Base-by-base conservation (phyloP, 2,329 filamentous ascomycete genomes). In the Penicillium fuscoglaucum region DNA sequence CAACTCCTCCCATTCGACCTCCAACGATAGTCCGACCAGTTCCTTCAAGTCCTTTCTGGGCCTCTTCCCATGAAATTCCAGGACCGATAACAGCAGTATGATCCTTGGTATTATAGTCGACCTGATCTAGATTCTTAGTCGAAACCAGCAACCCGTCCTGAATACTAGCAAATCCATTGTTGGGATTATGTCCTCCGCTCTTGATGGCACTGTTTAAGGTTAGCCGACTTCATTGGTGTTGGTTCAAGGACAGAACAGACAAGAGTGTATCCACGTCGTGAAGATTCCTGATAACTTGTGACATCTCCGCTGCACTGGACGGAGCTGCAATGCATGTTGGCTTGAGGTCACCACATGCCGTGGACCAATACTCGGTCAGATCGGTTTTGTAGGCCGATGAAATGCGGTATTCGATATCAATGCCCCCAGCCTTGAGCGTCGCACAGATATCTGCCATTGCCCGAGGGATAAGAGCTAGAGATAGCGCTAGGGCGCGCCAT, bases 241-340 rank as follows among this genome's bases (percentile, higher is more conserved):
- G 7, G 2, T 4, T 4, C 31, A 46, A n/a, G n/a, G 24, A 29
- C 1, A 19, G 35, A n/a, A 56, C 54, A 6, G 31, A 56, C 54
- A 87, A 83, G 6, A 82, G 70, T 55, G 80, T 81, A 39, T 77
- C 74, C 43, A 78, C 78, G 35, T 78, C 70, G 8, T 75, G 76
- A 13, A 87, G 75, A 31, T 81, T 74, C 28, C 75, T 77, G 47
- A 87, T 76, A n/a, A 84, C 77, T 10, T 76, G 74, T 0, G 82
- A 76, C 39, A 87, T 82, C 65, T 87, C 82, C 17, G 78, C 70
- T 0, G 78, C 74, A 35, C 76, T 82, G 13, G 73, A 73, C 2
- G 83, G 82, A 43, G 76, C 75, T 47, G 82, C 72, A 52, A 81
- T 80, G 60, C 81, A 83, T 51, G 72, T 73, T 6, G 80, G 81